Conservation (phyloP, 2,329 filamentous ascomycete species). For the Colletotrichum orchidophilum region DNA sequence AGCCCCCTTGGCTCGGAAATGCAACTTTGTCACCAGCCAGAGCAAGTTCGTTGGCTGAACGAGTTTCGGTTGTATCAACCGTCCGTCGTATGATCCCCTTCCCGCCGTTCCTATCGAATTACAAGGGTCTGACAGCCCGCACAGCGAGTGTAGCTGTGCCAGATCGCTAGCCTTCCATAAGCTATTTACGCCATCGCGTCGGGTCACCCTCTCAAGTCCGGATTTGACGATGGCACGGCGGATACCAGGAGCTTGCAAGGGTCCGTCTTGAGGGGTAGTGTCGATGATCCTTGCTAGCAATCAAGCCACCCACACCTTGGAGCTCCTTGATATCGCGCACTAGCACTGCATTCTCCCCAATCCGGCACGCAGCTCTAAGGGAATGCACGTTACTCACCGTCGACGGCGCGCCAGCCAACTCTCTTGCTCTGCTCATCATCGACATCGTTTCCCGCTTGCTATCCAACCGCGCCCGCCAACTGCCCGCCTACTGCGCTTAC, state of each 20-base stretch:
- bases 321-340: conserved; percentile 12
- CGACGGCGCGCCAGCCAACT: conserved; percentile 20
- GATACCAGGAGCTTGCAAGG: conserved; percentile 9
- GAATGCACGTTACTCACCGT: conserved; percentile 22
- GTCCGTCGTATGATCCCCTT: not conserved
- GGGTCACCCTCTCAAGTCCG: conserved; percentile 12
- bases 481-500: conserved; percentile 17
- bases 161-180: conserved; percentile 10
- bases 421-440: conserved; percentile 16
- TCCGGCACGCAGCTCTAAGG: conserved; percentile 25
- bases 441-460: conserved; percentile 11
- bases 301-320: not conserved
- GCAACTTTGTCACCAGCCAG: not conserved
- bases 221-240: conserved; percentile 14
- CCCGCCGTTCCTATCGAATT: not conserved
- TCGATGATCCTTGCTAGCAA: conserved; percentile 22
- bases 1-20: not conserved
- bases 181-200: not conserved
- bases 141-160: not conserved
- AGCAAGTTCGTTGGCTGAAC: not conserved
- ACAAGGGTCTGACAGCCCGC: not conserved
- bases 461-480: conserved; percentile 6
- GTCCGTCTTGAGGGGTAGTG: conserved; percentile 18
- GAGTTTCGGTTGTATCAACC: not conserved
- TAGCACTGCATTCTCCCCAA: conserved; percentile 26